These are phyloP conservation scores for Daldinia grandis DNA, from an alignment of 495 filamentous ascomycete genomes.

Conservation along the genomic window DNA sequence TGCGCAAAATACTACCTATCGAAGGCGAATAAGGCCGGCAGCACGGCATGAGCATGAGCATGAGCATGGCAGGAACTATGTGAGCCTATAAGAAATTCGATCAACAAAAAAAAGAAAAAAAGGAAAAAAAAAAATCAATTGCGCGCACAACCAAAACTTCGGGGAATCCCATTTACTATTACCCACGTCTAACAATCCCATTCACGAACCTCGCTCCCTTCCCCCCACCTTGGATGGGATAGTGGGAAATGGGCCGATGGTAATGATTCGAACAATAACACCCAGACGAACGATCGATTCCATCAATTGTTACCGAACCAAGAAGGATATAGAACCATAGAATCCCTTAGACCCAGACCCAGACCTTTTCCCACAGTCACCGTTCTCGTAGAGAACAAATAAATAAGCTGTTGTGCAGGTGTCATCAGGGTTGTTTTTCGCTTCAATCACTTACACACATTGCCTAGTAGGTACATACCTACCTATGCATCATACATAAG, in stretches of 20 bases:
- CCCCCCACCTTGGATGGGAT: slow-evolving; percentile 22
- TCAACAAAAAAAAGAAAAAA: slow-evolving; percentile 12
- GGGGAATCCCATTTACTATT: slow-evolving; percentile 31
- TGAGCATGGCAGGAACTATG: slow-evolving; percentile 7
- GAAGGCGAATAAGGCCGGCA: slow-evolving; percentile 12
- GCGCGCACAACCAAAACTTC: slow-evolving; percentile 18
- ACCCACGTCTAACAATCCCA: slow-evolving; percentile 31
- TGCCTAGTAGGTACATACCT: no score
- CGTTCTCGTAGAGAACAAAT: neutral
- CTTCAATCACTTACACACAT: neutral
- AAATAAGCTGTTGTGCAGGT: neutral
- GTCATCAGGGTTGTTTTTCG: slow-evolving; percentile 4
- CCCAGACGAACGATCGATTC: slow-evolving; percentile 34
- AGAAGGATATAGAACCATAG: slow-evolving; percentile 40
- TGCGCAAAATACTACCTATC: neutral
- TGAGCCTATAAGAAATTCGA: slow-evolving; percentile 14
- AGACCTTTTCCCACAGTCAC: neutral
- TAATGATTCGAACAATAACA: slow-evolving; percentile 30
- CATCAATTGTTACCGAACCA: slow-evolving; percentile 29
- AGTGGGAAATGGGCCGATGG: slow-evolving; percentile 32
- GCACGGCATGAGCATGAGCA: slow-evolving; percentile 10
- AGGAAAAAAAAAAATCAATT: slow-evolving; percentile 1
- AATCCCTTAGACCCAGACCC: no score
- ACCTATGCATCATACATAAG: neutral
- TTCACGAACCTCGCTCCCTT: slow-evolving; percentile 14